phyloP scores from a whole-genome alignment of 805 yeast genomes.

The Candida sithepensis region DNA sequence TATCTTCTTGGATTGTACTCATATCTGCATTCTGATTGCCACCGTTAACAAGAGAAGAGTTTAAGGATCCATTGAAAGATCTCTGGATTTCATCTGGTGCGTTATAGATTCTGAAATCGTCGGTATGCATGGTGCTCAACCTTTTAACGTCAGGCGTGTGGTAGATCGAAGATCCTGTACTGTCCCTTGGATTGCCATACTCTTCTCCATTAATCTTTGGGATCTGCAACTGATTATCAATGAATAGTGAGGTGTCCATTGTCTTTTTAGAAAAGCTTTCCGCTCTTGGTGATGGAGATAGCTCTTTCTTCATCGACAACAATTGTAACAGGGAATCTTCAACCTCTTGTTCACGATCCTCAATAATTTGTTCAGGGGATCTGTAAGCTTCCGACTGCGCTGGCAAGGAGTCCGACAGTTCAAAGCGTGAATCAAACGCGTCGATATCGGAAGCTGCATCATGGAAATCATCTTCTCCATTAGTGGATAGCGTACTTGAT shows the following conservation, averaged over 20 bases:
- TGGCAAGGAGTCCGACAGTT: not conserved
- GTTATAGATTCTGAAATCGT: constrained; percentile 30
- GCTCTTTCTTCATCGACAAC: constrained; percentile 24
- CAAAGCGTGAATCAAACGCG: constrained; percentile 23
- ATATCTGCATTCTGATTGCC: constrained; percentile 20
- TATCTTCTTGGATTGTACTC: constrained; percentile 34
- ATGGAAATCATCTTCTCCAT: constrained; percentile 11
- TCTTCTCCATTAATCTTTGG: constrained; percentile 3
- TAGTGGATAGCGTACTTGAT: constrained; percentile 4
- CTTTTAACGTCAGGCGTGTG: constrained; percentile 18
- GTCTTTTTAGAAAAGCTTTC: not conserved
- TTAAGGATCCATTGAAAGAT: not conserved
- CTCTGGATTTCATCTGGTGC: constrained; percentile 1
- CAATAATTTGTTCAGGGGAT: constrained; percentile 1
- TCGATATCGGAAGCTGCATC: constrained; percentile 24
- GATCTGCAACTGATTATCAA: constrained; percentile 5
- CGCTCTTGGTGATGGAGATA: constrained; percentile 16
- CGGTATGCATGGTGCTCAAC: constrained; percentile 30
- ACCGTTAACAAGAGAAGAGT: not conserved
- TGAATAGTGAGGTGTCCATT: not conserved
- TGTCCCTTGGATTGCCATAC: constrained; percentile 1
- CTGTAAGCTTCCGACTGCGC: not conserved
- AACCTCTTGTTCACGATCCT: constrained; percentile 7
- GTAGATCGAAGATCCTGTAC: constrained; percentile 14
- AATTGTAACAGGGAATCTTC: constrained; percentile 26